Evolutionary conservation across 2,329 filamentous ascomycete genomes (phyloP), one percentile per base, ranked within the genome.

Genomic region (Scedosporium aurantiacum): DNA sequence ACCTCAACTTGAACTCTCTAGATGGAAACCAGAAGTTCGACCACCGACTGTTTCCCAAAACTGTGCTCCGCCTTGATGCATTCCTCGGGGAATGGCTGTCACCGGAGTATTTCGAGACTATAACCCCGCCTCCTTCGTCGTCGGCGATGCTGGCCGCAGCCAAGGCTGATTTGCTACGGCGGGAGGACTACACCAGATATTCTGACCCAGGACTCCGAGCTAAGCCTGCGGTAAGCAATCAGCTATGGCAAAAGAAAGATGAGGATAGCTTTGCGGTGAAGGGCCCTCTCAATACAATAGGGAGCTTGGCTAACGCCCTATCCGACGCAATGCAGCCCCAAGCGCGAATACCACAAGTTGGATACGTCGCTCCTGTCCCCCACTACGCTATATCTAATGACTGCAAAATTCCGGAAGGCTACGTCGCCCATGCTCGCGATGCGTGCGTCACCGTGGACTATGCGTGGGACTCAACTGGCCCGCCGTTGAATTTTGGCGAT

Each of bases 51-150:
- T 70, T 82, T 63, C 78, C 79, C 62, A 88, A 84, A 65, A 77
- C 83, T 2, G 79, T 86, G 8, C 75, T 99, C 57, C 88, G 94
- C 0, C 81, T 99, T 5, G 94, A 99, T 73, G 88, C 92, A 0
- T 97, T 95, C 70, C 80, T 99, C 0, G 93, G 94, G 57, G 94
- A 99, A 78, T 99, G 94, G 94, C 80, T 97, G 32, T 90, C 89
- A 1, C 90, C 91, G 1, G 88, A 92, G 69, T 99, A 99, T 72
- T 99, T 93, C 69, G 91, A 96, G 64, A 82, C 89, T 60, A 97
- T 97, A 65, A 93, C 89, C 0, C 90, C 91, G 2, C 94, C 94
- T 10, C 94, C 94, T 0, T 84, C 85, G 52, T 93, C 91, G 2
- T 83, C 87, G 3, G 82, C 94, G 75, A 95, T 99, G 90, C 79